Evolutionary conservation across 225 moss, liverwort and hornwort genomes (phyloP).

Genomic region (Bryum argenteum): DNA sequence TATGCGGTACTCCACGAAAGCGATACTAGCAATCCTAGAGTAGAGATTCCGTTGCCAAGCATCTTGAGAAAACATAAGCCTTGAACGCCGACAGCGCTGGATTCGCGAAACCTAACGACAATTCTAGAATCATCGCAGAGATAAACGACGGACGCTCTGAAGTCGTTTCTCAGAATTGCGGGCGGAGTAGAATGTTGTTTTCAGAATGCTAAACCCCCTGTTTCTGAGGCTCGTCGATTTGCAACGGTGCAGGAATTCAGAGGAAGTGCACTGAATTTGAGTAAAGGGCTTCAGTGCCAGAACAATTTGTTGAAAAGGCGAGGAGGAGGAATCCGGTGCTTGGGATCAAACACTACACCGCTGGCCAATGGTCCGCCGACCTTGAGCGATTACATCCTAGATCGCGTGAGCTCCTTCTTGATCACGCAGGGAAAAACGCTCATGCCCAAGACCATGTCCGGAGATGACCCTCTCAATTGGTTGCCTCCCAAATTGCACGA

Average conservation of each 20-base stretch:
- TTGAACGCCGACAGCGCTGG: no score
- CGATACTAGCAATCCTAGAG: no score
- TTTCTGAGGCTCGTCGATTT: background rate
- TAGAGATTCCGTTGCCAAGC: no score
- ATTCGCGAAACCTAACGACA: no score
- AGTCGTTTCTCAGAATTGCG: no score
- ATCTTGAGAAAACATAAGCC: no score
- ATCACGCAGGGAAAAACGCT: conserved; percentile 27
- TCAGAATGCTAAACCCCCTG: no score
- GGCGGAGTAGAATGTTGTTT: no score
- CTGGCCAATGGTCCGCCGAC: conserved; percentile 17
- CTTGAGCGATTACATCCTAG: conserved; percentile 44
- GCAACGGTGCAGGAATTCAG: background rate
- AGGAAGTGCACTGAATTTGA: conserved; percentile 25
- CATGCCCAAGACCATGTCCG: conserved; percentile 25
- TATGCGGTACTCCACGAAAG: no score
- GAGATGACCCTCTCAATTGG: conserved; percentile 39
- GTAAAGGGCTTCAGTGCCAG: conserved; percentile 2
- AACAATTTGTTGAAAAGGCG: conserved; percentile 8
- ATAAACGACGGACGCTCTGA: no score
- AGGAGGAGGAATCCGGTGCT: conserved; percentile 13
- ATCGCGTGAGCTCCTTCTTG: conserved; percentile 39
- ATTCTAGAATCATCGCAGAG: no score
- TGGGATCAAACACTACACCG: background rate
- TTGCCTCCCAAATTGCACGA: conserved; percentile 46